Conservation (phyloP, 108 stramenopile genomes). For the Schizochytrium sp. region DNA sequence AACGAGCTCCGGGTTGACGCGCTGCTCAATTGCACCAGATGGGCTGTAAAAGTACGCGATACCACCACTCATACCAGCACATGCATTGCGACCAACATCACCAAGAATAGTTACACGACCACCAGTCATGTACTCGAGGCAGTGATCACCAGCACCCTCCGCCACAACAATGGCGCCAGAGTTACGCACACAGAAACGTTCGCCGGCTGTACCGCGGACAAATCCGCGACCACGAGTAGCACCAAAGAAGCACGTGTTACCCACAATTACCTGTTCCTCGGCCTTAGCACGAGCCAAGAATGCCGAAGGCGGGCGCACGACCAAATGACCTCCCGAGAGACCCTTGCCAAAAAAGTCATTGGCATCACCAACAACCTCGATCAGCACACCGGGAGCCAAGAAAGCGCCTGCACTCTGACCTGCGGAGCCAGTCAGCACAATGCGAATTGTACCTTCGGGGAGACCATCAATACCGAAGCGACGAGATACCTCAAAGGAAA, state of each 20-base stretch:
- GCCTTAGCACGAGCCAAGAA: conserved; percentile 37
- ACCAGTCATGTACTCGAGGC: conserved; percentile 99
- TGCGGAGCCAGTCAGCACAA: conserved; percentile 90
- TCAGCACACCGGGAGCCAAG: conserved; percentile 91
- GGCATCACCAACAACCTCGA: conserved; percentile 93
- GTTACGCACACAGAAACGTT: conserved; percentile 98
- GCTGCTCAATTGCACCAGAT: neutral
- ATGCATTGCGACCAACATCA: conserved; percentile 95
- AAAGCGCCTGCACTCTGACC: conserved; percentile 94
- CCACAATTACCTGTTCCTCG: conserved; percentile 92
- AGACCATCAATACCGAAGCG: conserved; percentile 89
- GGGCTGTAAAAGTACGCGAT: conserved; percentile 84
- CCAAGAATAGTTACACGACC: conserved; percentile 91
- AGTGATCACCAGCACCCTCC: conserved; percentile 97
- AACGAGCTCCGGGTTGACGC: conserved; percentile 57
- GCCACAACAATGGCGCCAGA: conserved; percentile 94
- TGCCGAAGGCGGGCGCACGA: conserved; percentile 82
- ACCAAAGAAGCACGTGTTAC: conserved; percentile 94
- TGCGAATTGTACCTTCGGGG: conserved; percentile 92
- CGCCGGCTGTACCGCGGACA: conserved; percentile 94
- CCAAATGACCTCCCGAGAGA: conserved; percentile 94
- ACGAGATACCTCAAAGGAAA: conserved; percentile 91
- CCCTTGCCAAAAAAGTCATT: conserved; percentile 98
- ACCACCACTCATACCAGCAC: conserved; percentile 98
- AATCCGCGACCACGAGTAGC: conserved; percentile 95